phyloP scores from a whole-genome alignment of 2,329 filamentous ascomycete genomes.

The Shiraia sp. region DNA sequence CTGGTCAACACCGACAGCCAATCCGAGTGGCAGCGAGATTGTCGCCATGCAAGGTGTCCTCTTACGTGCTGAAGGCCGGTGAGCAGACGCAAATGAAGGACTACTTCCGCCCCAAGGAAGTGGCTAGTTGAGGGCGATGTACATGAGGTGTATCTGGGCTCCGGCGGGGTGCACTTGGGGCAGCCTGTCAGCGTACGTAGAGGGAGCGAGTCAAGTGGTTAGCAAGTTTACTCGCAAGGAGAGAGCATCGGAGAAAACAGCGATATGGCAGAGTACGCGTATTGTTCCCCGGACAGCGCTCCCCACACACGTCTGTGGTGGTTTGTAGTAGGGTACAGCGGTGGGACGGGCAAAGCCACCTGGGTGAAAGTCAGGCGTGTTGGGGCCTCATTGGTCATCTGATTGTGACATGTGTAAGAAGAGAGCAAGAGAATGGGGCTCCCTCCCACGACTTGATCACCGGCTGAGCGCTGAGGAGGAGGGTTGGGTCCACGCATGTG shows the following conservation, averaged over 20 bases:
- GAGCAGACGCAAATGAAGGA: constrained; percentile 4
- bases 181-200: constrained; percentile 22
- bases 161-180: constrained; percentile 18
- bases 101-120: constrained; percentile 11
- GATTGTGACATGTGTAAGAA: constrained; percentile 10
- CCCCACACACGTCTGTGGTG: constrained; percentile 19
- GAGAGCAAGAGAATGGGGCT: constrained; percentile 13
- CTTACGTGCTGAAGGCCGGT: constrained; percentile 13
- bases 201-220: constrained; percentile 9
- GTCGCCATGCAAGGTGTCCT: constrained; percentile 16
- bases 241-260: constrained; percentile 12
- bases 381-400: constrained; percentile 18
- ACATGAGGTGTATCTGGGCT: constrained; percentile 19
- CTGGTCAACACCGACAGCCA: constrained; percentile 11
- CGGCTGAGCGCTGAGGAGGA: constrained; percentile 1
- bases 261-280: constrained; percentile 20
- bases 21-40: constrained; percentile 9
- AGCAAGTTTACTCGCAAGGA: constrained; percentile 5
- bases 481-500: not conserved
- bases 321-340: constrained; percentile 6
- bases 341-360: constrained; percentile 19
- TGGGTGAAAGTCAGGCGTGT: constrained; percentile 15
- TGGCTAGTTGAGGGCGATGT: constrained; percentile 10
- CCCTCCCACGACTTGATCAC: constrained; percentile 11
- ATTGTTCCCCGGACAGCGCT: constrained; percentile 24